phyloP scores from a whole-genome alignment of 192 early-diverging fungal genomes.

The Geranomyces michiganensis region DNA sequence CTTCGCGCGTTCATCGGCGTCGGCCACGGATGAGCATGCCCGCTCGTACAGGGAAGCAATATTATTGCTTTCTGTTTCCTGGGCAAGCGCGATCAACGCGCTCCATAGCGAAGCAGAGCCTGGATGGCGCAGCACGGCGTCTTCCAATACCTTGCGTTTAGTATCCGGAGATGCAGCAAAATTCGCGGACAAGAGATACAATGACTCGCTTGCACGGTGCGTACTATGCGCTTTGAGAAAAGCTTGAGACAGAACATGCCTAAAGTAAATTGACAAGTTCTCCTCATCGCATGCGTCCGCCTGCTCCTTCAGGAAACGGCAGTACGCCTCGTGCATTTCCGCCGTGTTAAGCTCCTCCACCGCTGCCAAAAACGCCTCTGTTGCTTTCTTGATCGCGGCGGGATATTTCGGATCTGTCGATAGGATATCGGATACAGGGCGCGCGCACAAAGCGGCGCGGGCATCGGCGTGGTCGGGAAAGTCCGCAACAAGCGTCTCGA shows the following conservation, averaged over 20 bases:
- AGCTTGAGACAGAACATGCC: conserved; percentile 47
- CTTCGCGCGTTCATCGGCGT: not conserved
- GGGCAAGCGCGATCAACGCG: conserved; percentile 29
- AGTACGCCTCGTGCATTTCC: conserved; percentile 67
- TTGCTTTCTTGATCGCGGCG: conserved; percentile 42
- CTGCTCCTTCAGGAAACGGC: conserved; percentile 62
- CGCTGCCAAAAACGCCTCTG: conserved; percentile 56
- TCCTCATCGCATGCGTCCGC: conserved; percentile 48
- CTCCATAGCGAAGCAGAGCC: conserved; percentile 48
- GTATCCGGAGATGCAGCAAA: too few species aligned
- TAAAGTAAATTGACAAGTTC: conserved; percentile 47
- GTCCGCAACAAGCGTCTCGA: conserved; percentile 56
- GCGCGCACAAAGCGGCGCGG: conserved; percentile 56
- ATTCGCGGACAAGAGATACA: conserved; percentile 59
- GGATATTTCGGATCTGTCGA: conserved; percentile 55
- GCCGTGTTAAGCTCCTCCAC: conserved; percentile 45
- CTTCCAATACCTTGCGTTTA: conserved; percentile 33
- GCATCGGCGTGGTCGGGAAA: conserved; percentile 60
- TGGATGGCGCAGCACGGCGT: conserved; percentile 43
- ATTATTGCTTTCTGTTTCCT: not conserved
- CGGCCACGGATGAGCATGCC: not conserved
- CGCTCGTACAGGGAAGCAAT: not conserved
- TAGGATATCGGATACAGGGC: conserved; percentile 46
- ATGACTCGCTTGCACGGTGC: conserved; percentile 42
- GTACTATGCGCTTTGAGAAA: conserved; percentile 54